Evolutionary conservation across 2,329 filamentous ascomycete genomes (phyloP).

Genomic region (Aureobasidium sp.): DNA sequence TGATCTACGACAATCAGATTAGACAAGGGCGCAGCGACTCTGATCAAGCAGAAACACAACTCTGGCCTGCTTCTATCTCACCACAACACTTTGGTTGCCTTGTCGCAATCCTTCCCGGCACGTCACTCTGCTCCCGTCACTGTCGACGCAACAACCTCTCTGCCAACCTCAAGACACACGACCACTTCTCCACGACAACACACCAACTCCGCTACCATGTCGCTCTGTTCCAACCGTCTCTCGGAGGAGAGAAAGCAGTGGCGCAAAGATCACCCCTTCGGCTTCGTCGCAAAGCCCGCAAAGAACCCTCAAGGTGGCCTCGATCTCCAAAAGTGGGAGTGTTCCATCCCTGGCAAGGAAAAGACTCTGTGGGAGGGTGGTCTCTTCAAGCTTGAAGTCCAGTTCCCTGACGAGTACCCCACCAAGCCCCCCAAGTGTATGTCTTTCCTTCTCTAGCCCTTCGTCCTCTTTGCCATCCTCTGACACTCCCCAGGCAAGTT

Average conservation of each 20-base stretch:
- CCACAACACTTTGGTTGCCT: not conserved
- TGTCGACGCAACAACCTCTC: not conserved
- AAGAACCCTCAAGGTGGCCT: constrained; percentile 72
- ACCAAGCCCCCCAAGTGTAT: constrained; percentile 98
- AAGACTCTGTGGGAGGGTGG: constrained; percentile 99
- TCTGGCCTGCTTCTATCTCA: not conserved
- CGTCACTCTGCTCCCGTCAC: not conserved
- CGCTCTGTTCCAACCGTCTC: constrained; percentile 78
- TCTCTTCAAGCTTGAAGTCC: constrained; percentile 86
- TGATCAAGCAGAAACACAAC: not conserved
- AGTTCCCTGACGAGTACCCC: constrained; percentile 94
- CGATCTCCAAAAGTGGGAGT: constrained; percentile 94
- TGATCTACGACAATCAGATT: not conserved
- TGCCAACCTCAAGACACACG: not conserved
- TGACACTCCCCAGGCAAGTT: constrained; percentile 67
- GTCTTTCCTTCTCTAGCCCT: constrained; percentile 25
- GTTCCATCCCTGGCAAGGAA: constrained; percentile 89
- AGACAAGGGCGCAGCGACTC: not conserved
- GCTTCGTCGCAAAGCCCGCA: constrained; percentile 86
- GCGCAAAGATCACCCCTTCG: constrained; percentile 94
- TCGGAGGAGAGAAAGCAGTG: constrained; percentile 94
- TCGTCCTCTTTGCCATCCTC: not conserved
- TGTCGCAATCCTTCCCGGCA: not conserved
- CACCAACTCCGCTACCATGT: constrained; percentile 46
- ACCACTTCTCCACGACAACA: not conserved